These are phyloP conservation scores for Larix kaempferi DNA, from an alignment of 75 land plant species.

Conservation along the genomic window DNA sequence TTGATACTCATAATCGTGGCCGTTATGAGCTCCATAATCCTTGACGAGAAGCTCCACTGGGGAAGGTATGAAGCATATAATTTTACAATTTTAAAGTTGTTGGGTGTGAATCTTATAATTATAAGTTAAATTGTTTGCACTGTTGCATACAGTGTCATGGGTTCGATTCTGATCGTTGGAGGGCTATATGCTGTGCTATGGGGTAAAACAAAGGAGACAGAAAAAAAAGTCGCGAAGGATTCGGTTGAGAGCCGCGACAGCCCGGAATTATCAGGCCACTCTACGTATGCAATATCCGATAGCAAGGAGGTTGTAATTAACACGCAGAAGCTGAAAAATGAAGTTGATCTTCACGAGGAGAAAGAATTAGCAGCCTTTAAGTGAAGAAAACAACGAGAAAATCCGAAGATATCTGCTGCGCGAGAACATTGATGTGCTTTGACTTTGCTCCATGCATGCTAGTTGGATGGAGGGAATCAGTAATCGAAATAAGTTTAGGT, in stretches of 20 bases:
- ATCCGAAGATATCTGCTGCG: neutral
- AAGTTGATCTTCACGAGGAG: neutral
- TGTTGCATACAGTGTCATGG: slow-evolving; percentile 29
- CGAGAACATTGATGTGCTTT: neutral
- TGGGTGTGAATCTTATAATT: no score
- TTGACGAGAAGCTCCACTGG: slow-evolving; percentile 60
- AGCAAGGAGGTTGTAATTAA: neutral
- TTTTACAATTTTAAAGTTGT: neutral
- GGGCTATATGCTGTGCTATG: slow-evolving; percentile 51
- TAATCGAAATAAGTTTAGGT: no score
- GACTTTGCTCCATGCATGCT: no score
- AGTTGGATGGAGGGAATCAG: no score
- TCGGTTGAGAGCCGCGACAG: neutral
- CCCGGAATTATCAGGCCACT: neutral
- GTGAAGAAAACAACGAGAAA: neutral
- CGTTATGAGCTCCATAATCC: slow-evolving; percentile 38
- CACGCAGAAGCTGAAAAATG: neutral
- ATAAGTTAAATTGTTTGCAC: neutral
- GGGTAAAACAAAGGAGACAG: slow-evolving; percentile 35
- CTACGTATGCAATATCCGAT: neutral
- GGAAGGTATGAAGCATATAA: slow-evolving; percentile 48
- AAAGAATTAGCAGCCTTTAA: neutral
- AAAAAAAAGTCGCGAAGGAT: neutral
- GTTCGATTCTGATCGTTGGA: slow-evolving; percentile 28
- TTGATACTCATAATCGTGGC: slow-evolving; percentile 60